A percentile compares a stretch with the other conserved stretches of the same genome.
phyloP scores from a whole-genome alignment of 306 rosid species.

The Ormosia emarginata region DNA sequence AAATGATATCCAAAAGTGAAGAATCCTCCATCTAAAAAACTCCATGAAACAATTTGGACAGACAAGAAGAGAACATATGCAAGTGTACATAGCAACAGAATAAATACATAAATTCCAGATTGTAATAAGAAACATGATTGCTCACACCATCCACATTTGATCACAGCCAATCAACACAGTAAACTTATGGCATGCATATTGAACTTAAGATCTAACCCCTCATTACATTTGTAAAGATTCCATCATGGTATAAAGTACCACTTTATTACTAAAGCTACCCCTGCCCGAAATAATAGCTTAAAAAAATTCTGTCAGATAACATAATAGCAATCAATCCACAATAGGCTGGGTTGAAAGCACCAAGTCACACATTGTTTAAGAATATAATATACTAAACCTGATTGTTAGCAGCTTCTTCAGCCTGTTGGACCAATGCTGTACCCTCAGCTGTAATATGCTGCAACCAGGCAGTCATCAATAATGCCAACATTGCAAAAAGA shows the following conservation, averaged over 20 bases:
- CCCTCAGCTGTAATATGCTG: conserved; percentile 86
- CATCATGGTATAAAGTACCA: not conserved
- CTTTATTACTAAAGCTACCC: not conserved
- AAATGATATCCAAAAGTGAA: not conserved
- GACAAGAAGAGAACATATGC: not conserved
- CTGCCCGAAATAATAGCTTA: not conserved
- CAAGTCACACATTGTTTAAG: not conserved
- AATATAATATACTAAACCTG: conserved; percentile 39
- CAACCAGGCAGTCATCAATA: conserved; percentile 22
- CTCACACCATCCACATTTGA: not conserved
- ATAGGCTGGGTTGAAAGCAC: not conserved
- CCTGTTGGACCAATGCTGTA: conserved; percentile 66
- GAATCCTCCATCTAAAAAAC: not conserved
- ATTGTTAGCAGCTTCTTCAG: conserved; percentile 68
- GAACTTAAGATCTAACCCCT: not conserved
- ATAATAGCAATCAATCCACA: not conserved
- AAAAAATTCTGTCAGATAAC: not conserved
- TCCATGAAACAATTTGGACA: not conserved
- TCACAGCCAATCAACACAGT: not conserved
- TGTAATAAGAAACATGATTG: not conserved
- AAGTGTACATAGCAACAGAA: not conserved
- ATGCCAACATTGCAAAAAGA: not conserved
- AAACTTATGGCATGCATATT: not conserved
- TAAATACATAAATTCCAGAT: not conserved
- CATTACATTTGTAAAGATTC: not conserved